phyloP scores from a whole-genome alignment of 108 stramenopile genomes.

The Pinguiococcus pyrenoidosus region DNA sequence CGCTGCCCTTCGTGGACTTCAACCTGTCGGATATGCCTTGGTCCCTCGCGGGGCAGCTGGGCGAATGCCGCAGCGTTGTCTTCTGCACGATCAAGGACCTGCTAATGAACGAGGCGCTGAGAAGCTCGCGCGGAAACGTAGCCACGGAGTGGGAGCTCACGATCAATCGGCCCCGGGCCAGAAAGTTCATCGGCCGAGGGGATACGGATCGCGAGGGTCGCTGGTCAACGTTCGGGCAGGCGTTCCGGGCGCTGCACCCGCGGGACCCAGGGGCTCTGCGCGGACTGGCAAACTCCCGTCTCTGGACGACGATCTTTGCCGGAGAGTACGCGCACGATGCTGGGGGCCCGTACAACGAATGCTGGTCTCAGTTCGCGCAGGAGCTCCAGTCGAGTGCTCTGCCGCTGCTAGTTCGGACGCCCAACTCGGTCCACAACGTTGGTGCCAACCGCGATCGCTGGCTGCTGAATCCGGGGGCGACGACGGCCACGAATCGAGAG shows the following conservation, averaged over 20 bases:
- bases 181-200: constrained; percentile 10
- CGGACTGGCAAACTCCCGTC: constrained; percentile 13
- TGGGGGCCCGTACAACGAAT: constrained; percentile 43
- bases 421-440: constrained; percentile 31
- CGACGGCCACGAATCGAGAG: constrained; percentile 15
- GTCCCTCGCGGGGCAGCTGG: constrained; percentile 18
- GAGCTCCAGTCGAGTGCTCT: constrained; percentile 34
- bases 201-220: constrained; percentile 19
- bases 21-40: constrained; percentile 12
- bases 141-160: constrained; percentile 18
- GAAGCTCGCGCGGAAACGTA: constrained; percentile 2
- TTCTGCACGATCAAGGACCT: constrained; percentile 23
- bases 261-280: constrained; percentile 31
- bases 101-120: constrained; percentile 10
- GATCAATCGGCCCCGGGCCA: constrained; percentile 25
- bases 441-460: constrained; percentile 36
- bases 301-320: constrained; percentile 36
- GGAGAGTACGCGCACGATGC: constrained; percentile 41
- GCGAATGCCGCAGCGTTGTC: constrained; percentile 15
- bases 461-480: constrained; percentile 40
- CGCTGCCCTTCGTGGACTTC: constrained; percentile 18
- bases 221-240: constrained; percentile 38
- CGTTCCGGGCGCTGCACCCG: constrained; percentile 31
- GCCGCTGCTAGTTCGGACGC: constrained; percentile 35
- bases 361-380: constrained; percentile 30